phyloP scores from a whole-genome alignment of 495 filamentous ascomycete genomes.

The Lasiosphaeris hirsuta region DNA sequence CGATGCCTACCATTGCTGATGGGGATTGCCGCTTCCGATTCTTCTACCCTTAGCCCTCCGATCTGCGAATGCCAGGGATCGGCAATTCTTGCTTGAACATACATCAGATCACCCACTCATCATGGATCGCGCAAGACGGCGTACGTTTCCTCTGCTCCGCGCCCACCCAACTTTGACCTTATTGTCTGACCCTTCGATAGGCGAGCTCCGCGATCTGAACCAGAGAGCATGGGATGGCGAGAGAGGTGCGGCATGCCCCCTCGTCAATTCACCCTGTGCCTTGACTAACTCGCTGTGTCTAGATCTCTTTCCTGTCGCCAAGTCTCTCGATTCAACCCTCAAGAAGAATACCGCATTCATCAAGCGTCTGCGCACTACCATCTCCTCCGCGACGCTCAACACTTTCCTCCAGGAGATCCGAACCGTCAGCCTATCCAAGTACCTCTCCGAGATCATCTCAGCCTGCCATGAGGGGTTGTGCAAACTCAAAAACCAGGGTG shows the following conservation, averaged over 20 bases:
- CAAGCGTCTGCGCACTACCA: constrained; percentile 87
- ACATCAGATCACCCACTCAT: constrained; percentile 29
- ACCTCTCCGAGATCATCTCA: constrained; percentile 96
- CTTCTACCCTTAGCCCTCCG: constrained; percentile 46
- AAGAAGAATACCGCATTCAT: constrained; percentile 99
- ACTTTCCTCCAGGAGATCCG: constrained; percentile 91
- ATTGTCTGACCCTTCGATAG: constrained; percentile 40
- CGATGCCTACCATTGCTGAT: constrained; percentile 47
- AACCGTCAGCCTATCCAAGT: constrained; percentile 91
- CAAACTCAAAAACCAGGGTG: constrained; percentile 82
- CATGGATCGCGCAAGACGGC: constrained; percentile 86
- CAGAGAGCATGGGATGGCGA: constrained; percentile 83
- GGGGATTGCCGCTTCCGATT: constrained; percentile 44
- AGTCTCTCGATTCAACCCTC: constrained; percentile 88
- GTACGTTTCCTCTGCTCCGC: constrained; percentile 46
- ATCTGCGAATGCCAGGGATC: constrained; percentile 39
- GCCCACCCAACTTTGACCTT: not conserved
- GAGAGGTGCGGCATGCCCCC: constrained; percentile 54
- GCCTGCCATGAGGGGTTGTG: constrained; percentile 94
- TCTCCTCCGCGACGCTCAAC: constrained; percentile 69
- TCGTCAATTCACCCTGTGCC: constrained; percentile 11
- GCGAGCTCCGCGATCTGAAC: constrained; percentile 87
- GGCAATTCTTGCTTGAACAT: constrained; percentile 7
- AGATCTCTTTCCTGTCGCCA: constrained; percentile 78
- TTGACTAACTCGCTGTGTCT: constrained; percentile 8